Evolutionary conservation across 2,329 filamentous ascomycete species (phyloP).

Genomic region (Fusarium protoensiforme): DNA sequence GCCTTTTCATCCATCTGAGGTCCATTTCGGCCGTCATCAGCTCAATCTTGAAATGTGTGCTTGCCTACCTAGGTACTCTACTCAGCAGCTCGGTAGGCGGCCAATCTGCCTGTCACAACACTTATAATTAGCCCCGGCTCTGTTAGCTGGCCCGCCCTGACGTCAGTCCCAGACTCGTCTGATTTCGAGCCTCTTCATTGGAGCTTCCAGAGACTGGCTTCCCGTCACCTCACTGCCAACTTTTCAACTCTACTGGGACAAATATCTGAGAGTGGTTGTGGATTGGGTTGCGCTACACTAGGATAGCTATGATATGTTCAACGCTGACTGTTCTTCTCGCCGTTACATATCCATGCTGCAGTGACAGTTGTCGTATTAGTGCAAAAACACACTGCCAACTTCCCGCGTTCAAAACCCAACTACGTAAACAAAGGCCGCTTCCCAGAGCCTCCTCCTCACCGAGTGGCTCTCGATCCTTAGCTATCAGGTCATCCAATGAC

Average conservation of each 20-base stretch:
- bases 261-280: conserved; percentile 14
- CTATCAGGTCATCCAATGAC: neutral
- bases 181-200: neutral
- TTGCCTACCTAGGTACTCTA: too few species aligned
- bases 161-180: conserved; percentile 28
- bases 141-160: conserved; percentile 26
- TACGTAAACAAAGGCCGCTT: conserved; percentile 4
- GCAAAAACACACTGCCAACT: conserved; percentile 2
- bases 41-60: neutral
- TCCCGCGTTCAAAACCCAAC: conserved; percentile 6
- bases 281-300: conserved; percentile 1
- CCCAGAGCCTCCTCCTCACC: conserved; percentile 42
- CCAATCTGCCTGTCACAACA: neutral
- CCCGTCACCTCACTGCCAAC: neutral
- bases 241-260: neutral
- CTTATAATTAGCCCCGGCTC: neutral
- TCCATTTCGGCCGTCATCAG: neutral
- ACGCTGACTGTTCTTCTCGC: neutral
- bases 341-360: neutral
- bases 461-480: conserved; percentile 32
- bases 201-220: neutral
- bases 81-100: neutral
- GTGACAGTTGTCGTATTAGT: neutral
- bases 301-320: conserved; percentile 2
- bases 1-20: conserved; percentile 25